Base-by-base conservation (phyloP, 495 filamentous ascomycete genomes). In the Penicillium canescens region DNA sequence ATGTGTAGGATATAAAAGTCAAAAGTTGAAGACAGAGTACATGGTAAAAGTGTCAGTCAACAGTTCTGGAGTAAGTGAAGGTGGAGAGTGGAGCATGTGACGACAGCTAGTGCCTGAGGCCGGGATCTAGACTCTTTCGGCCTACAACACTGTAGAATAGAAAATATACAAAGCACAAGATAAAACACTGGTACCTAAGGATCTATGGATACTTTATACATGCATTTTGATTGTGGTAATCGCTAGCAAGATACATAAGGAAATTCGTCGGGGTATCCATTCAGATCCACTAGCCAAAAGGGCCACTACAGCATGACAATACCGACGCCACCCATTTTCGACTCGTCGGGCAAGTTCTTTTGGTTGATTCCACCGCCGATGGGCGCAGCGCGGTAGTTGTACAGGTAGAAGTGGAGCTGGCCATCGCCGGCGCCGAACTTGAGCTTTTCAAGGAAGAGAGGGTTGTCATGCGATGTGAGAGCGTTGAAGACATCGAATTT, bases 401-500 rank as follows among this genome's bases (percentile, higher is more conserved):
- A 98, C 12, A 98, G 78, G 66, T 98, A 98, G 70, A 87, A 98
- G 65, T 98, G 91, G 51, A 98, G 76, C 65, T 92, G 89, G 42
- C 94, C 94, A 65, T 98, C 94, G 13, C 94, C 94, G 6, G 87
- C 82, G 21, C 92, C 93, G 55, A 97, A 98, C 69, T 93, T 96
- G 61, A 96, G 89, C 46, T 96, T 78, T 60, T 90, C 85, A 10
- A 98, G 79, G 81, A 98, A 98, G 14, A 98, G 78, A 5, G 86
- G 84, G 72, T 98, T 98, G 66, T 98, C 94, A 61, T 96, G 82
- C 28, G 96, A 77, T 0, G 94, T 96, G 16, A 98, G 81, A 0
- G 90, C 93, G 58, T 98, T 98, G 78, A 97, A 96, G 37, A 98
- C 94, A 68, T 98, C 94, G 67, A 97, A 97, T 37, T 87, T 84